Evolutionary conservation across 2,329 filamentous ascomycete genomes (phyloP).

Genomic region (Cercospora canescens): DNA sequence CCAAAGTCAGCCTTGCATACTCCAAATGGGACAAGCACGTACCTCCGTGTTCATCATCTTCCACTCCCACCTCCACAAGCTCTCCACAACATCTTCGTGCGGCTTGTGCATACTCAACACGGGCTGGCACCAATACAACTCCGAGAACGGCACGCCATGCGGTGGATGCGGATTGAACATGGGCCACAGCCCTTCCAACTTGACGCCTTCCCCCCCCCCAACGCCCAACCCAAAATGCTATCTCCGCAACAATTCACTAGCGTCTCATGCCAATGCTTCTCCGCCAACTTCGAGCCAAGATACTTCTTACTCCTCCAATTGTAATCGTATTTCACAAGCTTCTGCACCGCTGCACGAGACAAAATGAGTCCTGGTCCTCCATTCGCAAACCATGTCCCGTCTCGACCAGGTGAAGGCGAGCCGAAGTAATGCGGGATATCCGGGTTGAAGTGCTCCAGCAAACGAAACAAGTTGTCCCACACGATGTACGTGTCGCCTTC

Average conservation of each 20-base stretch:
- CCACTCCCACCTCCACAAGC: constrained; percentile 51
- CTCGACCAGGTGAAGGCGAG: constrained; percentile 34
- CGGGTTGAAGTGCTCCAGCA: constrained; percentile 16
- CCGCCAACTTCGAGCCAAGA: constrained; percentile 36
- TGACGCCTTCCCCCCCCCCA: constrained; percentile 46
- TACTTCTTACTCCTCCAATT: constrained; percentile 39
- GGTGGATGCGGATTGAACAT: constrained; percentile 53
- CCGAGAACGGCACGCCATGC: constrained; percentile 50
- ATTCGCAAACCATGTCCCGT: constrained; percentile 48
- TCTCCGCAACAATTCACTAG: constrained; percentile 54
- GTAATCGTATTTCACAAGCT: constrained; percentile 35
- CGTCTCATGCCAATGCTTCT: constrained; percentile 41
- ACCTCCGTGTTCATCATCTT: constrained; percentile 32
- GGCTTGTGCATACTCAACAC: constrained; percentile 53
- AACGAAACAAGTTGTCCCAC: constrained; percentile 37
- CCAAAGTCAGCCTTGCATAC: background rate
- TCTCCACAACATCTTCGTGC: constrained; percentile 49
- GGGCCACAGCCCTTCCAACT: constrained; percentile 50
- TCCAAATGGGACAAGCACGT: background rate
- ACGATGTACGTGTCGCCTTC: constrained; percentile 53
- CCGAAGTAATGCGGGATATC: constrained; percentile 22
- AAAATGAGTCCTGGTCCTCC: constrained; percentile 52
- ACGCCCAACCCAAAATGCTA: constrained; percentile 49
- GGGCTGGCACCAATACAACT: constrained; percentile 54
- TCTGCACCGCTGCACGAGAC: constrained; percentile 48